These are phyloP conservation scores for Falciphora oryzae DNA, from an alignment of 2,329 filamentous ascomycete species.

Conservation along the genomic window DNA sequence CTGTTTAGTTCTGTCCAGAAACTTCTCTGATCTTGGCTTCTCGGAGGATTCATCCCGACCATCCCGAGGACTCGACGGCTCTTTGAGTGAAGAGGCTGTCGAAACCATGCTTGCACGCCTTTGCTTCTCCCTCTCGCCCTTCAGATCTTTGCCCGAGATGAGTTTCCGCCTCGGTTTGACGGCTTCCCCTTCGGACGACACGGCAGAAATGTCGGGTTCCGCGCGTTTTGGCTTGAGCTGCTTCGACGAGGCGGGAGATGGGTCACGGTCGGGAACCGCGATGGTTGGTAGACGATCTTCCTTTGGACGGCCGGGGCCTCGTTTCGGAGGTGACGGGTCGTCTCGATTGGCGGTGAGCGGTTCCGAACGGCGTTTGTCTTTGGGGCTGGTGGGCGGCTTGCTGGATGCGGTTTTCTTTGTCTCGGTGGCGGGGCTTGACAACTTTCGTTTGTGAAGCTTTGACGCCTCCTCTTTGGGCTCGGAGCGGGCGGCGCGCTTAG, in stretches of 20 bases:
- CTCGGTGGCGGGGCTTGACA: slow-evolving; percentile 44
- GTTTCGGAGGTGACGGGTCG: slow-evolving; percentile 42
- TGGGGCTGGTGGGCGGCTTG: slow-evolving; percentile 37
- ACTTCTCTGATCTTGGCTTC: slow-evolving; percentile 47
- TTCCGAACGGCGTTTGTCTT: slow-evolving; percentile 42
- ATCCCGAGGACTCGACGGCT: slow-evolving; percentile 48
- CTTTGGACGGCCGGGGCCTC: slow-evolving; percentile 48
- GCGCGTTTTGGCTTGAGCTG: slow-evolving; percentile 44
- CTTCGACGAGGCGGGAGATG: slow-evolving; percentile 44
- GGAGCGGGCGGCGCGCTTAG: slow-evolving; percentile 35
- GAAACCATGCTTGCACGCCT: slow-evolving; percentile 54
- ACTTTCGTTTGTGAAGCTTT: slow-evolving; percentile 38
- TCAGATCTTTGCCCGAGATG: slow-evolving; percentile 56
- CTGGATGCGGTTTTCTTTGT: slow-evolving; percentile 33
- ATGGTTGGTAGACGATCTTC: slow-evolving; percentile 44
- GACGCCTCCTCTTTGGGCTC: slow-evolving; percentile 39
- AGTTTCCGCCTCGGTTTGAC: slow-evolving; percentile 57
- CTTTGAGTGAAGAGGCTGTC: slow-evolving; percentile 46
- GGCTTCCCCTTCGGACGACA: slow-evolving; percentile 52
- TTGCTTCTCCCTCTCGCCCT: slow-evolving; percentile 53
- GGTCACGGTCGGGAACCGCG: slow-evolving; percentile 46
- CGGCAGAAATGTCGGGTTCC: slow-evolving; percentile 47
- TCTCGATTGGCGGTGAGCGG: slow-evolving; percentile 39
- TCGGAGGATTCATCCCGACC: slow-evolving; percentile 43
- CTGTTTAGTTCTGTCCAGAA: slow-evolving; percentile 54